phyloP scores from a whole-genome alignment of 2,329 filamentous ascomycete genomes.

The Camillea tinctor region DNA sequence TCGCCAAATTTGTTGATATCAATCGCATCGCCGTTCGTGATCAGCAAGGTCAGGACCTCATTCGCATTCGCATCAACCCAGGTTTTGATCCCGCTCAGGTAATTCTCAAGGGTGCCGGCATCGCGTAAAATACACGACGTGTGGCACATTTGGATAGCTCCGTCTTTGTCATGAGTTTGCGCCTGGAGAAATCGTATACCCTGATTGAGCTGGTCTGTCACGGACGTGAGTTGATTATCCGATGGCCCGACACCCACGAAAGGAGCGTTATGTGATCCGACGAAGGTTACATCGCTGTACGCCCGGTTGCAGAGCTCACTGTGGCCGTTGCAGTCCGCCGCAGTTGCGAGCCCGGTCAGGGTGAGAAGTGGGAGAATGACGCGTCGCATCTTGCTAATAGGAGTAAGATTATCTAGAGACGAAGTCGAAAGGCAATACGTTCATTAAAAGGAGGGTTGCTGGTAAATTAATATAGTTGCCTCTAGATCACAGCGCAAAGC shows the following conservation, averaged over 20 bases:
- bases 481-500: neutral
- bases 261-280: constrained; percentile 64
- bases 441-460: neutral
- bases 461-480: neutral
- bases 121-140: constrained; percentile 60
- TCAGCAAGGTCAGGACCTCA: constrained; percentile 62
- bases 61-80: constrained; percentile 60
- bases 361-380: constrained; percentile 18
- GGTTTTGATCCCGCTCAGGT: constrained; percentile 54
- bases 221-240: constrained; percentile 60
- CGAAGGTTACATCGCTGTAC: constrained; percentile 60
- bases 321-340: constrained; percentile 54
- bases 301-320: constrained; percentile 52
- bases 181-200: constrained; percentile 65
- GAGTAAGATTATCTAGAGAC: neutral
- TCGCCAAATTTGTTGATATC: constrained; percentile 53
- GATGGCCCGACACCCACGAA: constrained; percentile 56
- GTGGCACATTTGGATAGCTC: constrained; percentile 61
- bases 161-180: constrained; percentile 57
- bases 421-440: neutral
- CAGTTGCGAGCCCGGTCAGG: constrained; percentile 20
- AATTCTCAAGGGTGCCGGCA: constrained; percentile 54
- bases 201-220: constrained; percentile 56
- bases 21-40: constrained; percentile 62
- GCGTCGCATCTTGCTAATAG: constrained; percentile 15